Evolutionary conservation across 1,284 basidiomycete genomes (phyloP), one percentile per base, ranked within the genome.

Genomic region (Cryptococcus sp.): DNA sequence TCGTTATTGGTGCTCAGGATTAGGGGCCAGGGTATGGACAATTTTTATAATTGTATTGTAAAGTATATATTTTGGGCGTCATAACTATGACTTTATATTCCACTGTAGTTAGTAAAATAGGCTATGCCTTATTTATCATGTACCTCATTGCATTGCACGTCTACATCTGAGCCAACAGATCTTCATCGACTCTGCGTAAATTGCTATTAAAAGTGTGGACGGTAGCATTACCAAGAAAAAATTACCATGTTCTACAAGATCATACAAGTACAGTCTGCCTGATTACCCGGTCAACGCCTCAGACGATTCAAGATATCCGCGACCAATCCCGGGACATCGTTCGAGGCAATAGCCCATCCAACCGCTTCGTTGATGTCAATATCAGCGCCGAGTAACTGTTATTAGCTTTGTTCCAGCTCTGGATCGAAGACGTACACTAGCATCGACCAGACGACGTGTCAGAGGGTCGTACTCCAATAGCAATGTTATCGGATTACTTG

Each of bases 271-370:
- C 28, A 28, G 11, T 4, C 28, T 28, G 28, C 11, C 28, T 11
- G 5, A 4, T 28, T 28, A 28, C 28, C n/a, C n/a, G n/a, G n/a
- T 28, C 28, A 28, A 28, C 28, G 28, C 28, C 28, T 66, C 31
- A 77, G 76, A 40, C 77, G 68, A 19, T 80, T 77, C 21, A 89
- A 69, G 7, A 88, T 77, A 18, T 84, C 83, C 21, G 81, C 82
- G 32, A 90, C 77, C 18, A 89, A 74, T 1, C 86, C 85, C 31
- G 84, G 80, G 0, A 83, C 82, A 68, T 90, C 84, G 60, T 88
- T 85, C 7, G 80, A 78, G 51, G 82, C 81, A 0, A 86, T 74
- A 61, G 85, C 82, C 4, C 80, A 77, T 40, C 82, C 82, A 3
- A 86, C 75, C 1, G 85, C 70, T 52, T 88, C 85, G 1, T 76